These are phyloP conservation scores for Bacidia rubella DNA, from an alignment of 495 filamentous ascomycete species.

Conservation along the genomic window DNA sequence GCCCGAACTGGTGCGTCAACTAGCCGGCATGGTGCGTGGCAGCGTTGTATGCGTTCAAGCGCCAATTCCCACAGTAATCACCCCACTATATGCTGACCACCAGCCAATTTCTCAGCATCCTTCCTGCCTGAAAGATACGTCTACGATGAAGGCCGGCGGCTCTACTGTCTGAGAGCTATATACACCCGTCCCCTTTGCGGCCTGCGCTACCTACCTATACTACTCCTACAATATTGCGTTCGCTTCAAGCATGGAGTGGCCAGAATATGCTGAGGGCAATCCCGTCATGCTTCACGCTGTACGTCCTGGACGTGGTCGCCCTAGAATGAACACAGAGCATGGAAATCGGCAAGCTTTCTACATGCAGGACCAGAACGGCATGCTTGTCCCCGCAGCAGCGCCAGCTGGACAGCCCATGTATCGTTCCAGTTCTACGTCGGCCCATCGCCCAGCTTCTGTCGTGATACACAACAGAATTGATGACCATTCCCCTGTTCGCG, in stretches of 20 bases:
- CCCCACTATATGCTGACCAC: neutral
- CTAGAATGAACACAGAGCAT: constrained; percentile 11
- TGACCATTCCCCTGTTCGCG: constrained; percentile 9
- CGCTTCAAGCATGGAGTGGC: constrained; percentile 8
- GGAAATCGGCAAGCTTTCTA: constrained; percentile 9
- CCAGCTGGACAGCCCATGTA: constrained; percentile 2
- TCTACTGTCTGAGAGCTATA: too few species aligned
- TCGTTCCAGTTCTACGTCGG: constrained; percentile 10
- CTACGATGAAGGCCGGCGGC: too few species aligned
- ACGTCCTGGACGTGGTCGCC: constrained; percentile 5
- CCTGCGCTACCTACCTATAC: too few species aligned
- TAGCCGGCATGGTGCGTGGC: too few species aligned
- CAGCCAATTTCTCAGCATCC: neutral
- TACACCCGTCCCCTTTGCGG: too few species aligned
- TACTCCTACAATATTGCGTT: too few species aligned
- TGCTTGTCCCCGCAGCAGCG: constrained; percentile 15
- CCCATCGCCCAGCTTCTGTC: constrained; percentile 13
- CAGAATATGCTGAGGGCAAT: neutral
- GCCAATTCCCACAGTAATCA: neutral
- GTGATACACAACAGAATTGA: constrained; percentile 18
- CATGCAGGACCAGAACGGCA: constrained; percentile 12
- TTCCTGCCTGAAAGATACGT: too few species aligned
- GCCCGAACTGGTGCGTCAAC: too few species aligned
- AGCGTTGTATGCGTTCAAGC: too few species aligned
- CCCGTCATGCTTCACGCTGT: constrained; percentile 9